Base-by-base conservation (phyloP, 2,329 filamentous ascomycete species). In the Sordariomycetes sp. region DNA sequence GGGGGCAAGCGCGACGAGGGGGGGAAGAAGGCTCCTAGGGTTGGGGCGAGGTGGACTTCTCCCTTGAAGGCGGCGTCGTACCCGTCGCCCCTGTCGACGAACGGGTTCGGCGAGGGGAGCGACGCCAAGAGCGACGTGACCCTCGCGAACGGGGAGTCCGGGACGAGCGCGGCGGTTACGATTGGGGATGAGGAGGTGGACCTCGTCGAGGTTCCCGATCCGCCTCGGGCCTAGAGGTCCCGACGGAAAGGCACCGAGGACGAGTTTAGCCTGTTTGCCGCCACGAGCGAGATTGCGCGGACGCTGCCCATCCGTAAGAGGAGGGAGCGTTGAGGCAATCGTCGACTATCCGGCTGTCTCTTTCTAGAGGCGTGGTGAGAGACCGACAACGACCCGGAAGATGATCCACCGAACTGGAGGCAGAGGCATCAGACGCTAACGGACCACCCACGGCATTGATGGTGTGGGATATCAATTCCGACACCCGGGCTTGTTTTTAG, bases 1-100 rank as follows among this genome's bases (percentile, higher is more conserved):
- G 74, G 72, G 43, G 14, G n/a, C 3, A n/a, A 3, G 43, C 16
- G n/a, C 37, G 37, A 43, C 4, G 28, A 32, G 8, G 28, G 28
- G 28, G 8, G 8, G 28, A 32, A 32, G 28, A 32, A 32, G 5
- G 37, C 18, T 43, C 12, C 14, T 16, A 43, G 14, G 6, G 37
- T n/a, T 14, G 3, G 37, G 14, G 18, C 12, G 37, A 11, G 37
- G 37, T 40, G 37, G 37, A 40, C 6, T 14, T 40, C 12, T 16
- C 37, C 37, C 12, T 11, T 40, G 37, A 40, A 40, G 37, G 37
- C 18, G 37, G 5, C 3, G 3, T 40, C 37, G 37, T 40, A 40
- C 37, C 12, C 37, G 3, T 40, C 37, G 37, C 37, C 37, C 18
- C 37, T 40, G 12, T 40, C 37, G 37, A 40, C 12, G 18, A 40